Evolutionary conservation across 768 basidiomycete species (phyloP), one percentile per base, ranked within the genome.

Genomic region (Suillus bovinus): DNA sequence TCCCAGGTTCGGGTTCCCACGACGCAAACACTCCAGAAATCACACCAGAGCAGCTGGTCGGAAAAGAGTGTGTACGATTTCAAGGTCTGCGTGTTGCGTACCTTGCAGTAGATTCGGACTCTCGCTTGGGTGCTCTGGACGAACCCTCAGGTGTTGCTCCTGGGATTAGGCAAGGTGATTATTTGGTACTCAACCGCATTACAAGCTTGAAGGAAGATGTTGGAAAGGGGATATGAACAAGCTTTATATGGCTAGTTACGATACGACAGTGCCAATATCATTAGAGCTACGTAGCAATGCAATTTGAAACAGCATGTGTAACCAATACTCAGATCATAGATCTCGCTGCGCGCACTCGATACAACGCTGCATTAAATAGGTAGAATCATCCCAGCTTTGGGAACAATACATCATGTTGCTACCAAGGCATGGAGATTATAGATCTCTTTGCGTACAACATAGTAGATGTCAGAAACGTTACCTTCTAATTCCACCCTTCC

Each of bases 41-140:
- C 24, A 91, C 88, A 7, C 70, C 73, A 4, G 89, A 87, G 60
- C 91, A 93, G 74, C 81, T 96, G 44, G 84, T 93, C 50, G 96
- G 91, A 31, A 90, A 90, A 74, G 97, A 99, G 75, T 93, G 90
- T 71, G 84, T 99, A 60, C 84, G 97, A 42, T 99, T 99, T 87
- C 97, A 99, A 77, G 97, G 95, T 9, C 81, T 98, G 70, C 87
- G 97, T 11, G 88, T 98, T 53, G 97, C 90, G 3, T 99, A 98
- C 79, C 99, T 99, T 71, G 85, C 93, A 22, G 79, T 99, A 31
- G 97, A 99, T 74, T 90, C 88, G 74, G 96, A 98, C 69, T 80
- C 94, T 41, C 80, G 82, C 39, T 69, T 95, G 39, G 84, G 82
- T 17, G 84, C 82, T 60, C 73, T 96, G 33, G 84, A 88, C 16